Evolutionary conservation across 1,284 basidiomycete genomes (phyloP).

Genomic region (Leccinum fuscescens): DNA sequence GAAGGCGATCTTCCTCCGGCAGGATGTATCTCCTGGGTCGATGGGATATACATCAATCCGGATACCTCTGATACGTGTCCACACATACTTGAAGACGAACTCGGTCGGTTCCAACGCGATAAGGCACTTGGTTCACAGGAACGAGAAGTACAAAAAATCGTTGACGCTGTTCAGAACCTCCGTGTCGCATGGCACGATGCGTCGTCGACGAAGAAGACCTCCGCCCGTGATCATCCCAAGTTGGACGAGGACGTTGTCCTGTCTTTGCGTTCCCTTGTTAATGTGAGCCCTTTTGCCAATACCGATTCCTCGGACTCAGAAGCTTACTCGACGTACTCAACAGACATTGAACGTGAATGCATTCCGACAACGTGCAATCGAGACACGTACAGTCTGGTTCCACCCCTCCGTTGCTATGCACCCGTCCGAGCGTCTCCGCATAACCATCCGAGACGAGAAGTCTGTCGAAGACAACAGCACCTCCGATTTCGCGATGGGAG

Average conservation of each 20-base stretch:
- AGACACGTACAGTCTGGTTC: neutral
- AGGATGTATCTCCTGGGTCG: neutral
- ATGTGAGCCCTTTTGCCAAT: neutral
- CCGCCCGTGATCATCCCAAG: neutral
- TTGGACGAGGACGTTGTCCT: neutral
- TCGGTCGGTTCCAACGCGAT: fast-evolving
- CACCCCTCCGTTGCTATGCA: neutral
- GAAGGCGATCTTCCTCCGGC: neutral
- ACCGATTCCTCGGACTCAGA: no score
- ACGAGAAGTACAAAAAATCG: neutral
- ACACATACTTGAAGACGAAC: neutral
- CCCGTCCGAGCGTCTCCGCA: neutral
- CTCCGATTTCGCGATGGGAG: no score
- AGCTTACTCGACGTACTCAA: neutral
- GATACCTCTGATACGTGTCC: neutral
- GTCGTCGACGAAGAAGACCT: neutral
- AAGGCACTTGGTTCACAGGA: neutral
- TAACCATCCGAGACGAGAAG: neutral
- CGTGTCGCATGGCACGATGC: neutral
- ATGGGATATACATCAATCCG: neutral
- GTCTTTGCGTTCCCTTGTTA: neutral
- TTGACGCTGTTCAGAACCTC: neutral
- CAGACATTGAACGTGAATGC: neutral
- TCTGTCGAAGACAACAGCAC: no score
- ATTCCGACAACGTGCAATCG: neutral